These are phyloP conservation scores for Priceomyces medius DNA, from an alignment of 805 yeast genomes.

Conservation along the genomic window DNA sequence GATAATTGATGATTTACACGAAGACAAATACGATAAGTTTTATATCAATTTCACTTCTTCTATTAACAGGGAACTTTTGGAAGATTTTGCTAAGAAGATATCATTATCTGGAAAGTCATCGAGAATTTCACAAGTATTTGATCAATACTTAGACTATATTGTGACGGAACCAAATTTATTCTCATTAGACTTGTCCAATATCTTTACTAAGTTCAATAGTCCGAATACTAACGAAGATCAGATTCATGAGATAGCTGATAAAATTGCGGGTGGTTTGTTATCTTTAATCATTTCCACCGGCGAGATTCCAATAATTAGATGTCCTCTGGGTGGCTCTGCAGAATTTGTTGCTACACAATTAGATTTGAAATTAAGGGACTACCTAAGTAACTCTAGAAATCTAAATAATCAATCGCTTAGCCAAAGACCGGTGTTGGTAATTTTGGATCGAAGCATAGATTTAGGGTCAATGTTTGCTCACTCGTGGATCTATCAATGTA, in stretches of 20 bases:
- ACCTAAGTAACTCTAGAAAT: conserved; percentile 64
- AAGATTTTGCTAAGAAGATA: conserved; percentile 82
- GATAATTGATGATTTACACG: conserved; percentile 70
- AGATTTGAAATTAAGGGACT: conserved; percentile 81
- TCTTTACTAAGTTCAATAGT: conserved; percentile 67
- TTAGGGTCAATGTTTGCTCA: conserved; percentile 92
- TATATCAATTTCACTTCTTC: conserved; percentile 87
- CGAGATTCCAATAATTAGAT: conserved; percentile 83
- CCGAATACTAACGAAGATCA: conserved; percentile 73
- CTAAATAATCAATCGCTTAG: conserved; percentile 23
- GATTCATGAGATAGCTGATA: conserved; percentile 65
- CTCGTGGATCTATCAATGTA: conserved; percentile 96
- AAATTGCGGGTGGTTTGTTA: conserved; percentile 76
- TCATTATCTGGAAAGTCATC: conserved; percentile 68
- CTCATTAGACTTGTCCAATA: conserved; percentile 64
- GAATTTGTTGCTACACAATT: conserved; percentile 87
- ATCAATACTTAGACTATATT: conserved; percentile 87
- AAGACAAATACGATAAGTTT: conserved; percentile 73
- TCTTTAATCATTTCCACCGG: conserved; percentile 76
- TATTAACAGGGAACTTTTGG: conserved; percentile 73
- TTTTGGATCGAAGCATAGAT: conserved; percentile 87
- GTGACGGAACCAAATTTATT: conserved; percentile 93
- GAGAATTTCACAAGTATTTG: conserved; percentile 83
- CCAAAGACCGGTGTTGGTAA: conserved; percentile 72
- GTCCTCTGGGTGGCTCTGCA: conserved; percentile 92